Evolutionary conservation across 176 grass and related monocot species (phyloP).

Genomic region (Carex cristatella): DNA sequence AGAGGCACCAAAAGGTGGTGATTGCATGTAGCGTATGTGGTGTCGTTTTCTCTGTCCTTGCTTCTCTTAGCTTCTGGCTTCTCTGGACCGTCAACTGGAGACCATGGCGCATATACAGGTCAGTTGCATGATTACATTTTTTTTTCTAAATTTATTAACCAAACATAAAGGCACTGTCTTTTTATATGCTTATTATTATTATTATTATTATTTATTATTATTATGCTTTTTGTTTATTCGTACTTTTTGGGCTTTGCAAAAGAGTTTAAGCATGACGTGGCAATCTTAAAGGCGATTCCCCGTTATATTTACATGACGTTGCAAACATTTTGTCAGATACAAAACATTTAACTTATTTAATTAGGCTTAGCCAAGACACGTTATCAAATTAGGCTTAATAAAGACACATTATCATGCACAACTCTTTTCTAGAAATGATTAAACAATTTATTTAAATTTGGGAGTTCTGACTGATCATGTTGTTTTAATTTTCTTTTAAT

Average conservation of each 20-base stretch:
- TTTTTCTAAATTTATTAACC: conserved; percentile 19
- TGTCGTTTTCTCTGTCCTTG: conserved; percentile 72
- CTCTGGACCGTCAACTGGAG: conserved; percentile 98
- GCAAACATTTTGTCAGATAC: neutral
- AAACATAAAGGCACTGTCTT: conserved; percentile 1
- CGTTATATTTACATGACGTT: neutral
- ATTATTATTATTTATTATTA: neutral
- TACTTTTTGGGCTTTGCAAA: neutral
- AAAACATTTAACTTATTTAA: neutral
- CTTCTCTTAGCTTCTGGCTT: conserved; percentile 91
- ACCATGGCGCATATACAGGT: conserved; percentile 99
- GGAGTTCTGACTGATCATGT: neutral
- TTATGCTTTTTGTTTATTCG: neutral
- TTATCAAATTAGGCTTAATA: neutral
- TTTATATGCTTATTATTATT: conserved; percentile 8
- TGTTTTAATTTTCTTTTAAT: neutral
- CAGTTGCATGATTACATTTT: conserved; percentile 18
- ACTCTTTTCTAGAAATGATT: neutral
- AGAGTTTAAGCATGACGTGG: neutral
- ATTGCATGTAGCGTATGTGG: conserved; percentile 79
- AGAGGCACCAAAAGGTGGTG: conserved; percentile 63
- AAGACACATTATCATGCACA: neutral
- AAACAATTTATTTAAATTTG: neutral
- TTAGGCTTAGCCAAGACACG: neutral
- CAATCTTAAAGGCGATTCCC: neutral